Percentiles rank a stretch among this genome's conserved stretches.
phyloP scores from a whole-genome alignment of 768 basidiomycete genomes.

The Mycena haematopus region DNA sequence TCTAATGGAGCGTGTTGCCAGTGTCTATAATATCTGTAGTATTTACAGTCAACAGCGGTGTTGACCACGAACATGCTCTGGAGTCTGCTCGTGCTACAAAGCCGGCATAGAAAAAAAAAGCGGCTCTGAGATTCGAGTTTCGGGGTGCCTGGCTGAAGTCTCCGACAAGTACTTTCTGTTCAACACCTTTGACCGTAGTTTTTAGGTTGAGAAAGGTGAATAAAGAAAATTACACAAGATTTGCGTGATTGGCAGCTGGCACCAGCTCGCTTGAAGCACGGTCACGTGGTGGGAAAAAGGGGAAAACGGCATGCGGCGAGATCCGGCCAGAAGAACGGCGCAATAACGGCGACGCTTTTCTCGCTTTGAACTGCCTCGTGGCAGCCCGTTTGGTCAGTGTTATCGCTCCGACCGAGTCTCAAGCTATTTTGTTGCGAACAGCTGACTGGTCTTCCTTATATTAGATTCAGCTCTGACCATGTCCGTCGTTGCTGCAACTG shows the following conservation, averaged over 20 bases:
- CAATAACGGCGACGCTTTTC: background rate
- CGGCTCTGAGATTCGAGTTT: no score
- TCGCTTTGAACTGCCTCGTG: slow-evolving; percentile 3
- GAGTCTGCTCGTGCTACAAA: no score
- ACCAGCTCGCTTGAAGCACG: background rate
- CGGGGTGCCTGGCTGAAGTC: no score
- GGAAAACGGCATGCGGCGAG: background rate
- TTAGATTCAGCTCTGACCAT: slow-evolving; percentile 10
- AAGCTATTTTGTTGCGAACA: background rate
- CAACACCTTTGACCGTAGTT: background rate
- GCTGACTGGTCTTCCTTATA: slow-evolving; percentile 15
- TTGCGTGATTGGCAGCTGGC: background rate
- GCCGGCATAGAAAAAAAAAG: no score
- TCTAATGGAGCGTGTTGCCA: slow-evolving; percentile 21
- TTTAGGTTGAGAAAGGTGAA: background rate
- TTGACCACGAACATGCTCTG: no score
- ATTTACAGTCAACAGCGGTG: no score
- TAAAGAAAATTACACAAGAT: no score
- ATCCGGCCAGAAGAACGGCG: background rate
- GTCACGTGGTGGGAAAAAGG: slow-evolving; percentile 5
- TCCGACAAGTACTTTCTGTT: no score
- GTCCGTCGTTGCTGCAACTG: slow-evolving; percentile 9
- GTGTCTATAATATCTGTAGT: background rate
- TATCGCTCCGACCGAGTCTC: background rate
- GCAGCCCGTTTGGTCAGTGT: slow-evolving; percentile 9